Conservation (phyloP, 345 rosid species). For the Hibiscus mutabilis region DNA sequence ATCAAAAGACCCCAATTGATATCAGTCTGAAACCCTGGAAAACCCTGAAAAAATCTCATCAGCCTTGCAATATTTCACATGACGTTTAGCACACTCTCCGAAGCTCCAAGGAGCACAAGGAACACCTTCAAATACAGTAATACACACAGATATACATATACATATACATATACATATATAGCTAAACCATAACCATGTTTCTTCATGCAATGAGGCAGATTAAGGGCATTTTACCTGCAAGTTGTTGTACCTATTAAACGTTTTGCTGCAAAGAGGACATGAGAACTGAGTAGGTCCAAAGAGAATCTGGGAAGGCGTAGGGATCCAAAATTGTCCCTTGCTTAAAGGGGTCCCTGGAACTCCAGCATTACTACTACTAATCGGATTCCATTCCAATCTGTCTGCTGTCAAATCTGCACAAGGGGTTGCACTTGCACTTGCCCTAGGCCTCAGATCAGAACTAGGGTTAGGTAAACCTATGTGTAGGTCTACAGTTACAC, state of each 20-base stretch:
- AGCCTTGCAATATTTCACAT: background rate
- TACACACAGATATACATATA: background rate
- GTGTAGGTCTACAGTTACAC: conserved; percentile 26
- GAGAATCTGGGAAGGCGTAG: conserved; percentile 56
- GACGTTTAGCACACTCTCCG: background rate
- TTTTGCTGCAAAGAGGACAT: conserved; percentile 47
- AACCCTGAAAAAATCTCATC: conserved; percentile 3
- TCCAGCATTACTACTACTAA: background rate
- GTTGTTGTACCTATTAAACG: conserved; percentile 59
- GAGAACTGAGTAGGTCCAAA: conserved; percentile 54
- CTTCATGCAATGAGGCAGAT: background rate
- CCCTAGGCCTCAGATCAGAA: conserved; percentile 17
- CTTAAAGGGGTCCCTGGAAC: conserved; percentile 18
- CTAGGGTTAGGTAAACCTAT: conserved; percentile 40
- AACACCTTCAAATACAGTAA: background rate
- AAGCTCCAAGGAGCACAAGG: background rate
- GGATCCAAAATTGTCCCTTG: conserved; percentile 52
- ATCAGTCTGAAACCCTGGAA: conserved; percentile 1
- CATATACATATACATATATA: background rate
- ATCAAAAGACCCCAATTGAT: too few relatives aligned
- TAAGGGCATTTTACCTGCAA: conserved; percentile 35
- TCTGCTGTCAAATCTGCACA: background rate
- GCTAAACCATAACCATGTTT: too few relatives aligned
- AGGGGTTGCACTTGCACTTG: background rate
- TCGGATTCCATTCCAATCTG: background rate